Evolutionary conservation across 2,329 filamentous ascomycete genomes (phyloP), one percentile per base, ranked within the genome.

Genomic region (Tolypocladium sp.): DNA sequence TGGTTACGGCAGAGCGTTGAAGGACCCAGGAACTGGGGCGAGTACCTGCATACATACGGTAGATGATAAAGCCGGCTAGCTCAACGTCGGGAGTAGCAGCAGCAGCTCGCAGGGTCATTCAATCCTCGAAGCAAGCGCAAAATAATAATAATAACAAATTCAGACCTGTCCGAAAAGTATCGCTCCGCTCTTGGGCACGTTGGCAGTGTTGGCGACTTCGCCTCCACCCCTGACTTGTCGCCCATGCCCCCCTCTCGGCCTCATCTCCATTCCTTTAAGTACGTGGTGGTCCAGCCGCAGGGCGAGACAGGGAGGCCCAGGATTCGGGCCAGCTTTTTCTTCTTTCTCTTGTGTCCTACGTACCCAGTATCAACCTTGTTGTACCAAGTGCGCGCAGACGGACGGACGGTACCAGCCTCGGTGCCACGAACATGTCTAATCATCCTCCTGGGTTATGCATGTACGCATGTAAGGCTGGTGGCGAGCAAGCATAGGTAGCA

Each of bases 221-320:
- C 25, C 54, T 17, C 27, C 35, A 40, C 25, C 38, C 53, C 52
- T 55, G 52, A 35, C 35, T 15, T 25, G n/a, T 4, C 15, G 25
- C 12, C 25, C n/a, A n/a, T n/a, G n/a, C n/a, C n/a, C n/a, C n/a
- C n/a, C n/a, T n/a, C 54, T 13, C 25, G 37, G 15, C n/a, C 54
- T 56, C 54, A 56, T n/a, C 38, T 55, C 54, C 54, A 56, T 56
- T 42, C 54, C 54, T 56, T 12, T 22, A 22, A 56, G n/a, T 55
- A 30, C 27, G 46, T 35, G 30, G 30, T n/a, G 49, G 20, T 2
- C 49, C 54, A 9, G 54, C 37, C 25, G 17, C 54, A 41, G 8
- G 17, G 54, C 38, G 54, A 22, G 38, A 44, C 38, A 42, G 54
- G 54, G 54, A 56, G 25, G 27, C 27, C 53, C 37, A 25, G 22